Base-by-base conservation (phyloP, 2,329 filamentous ascomycete species). In the Pseudogymnoascus verrucosus region DNA sequence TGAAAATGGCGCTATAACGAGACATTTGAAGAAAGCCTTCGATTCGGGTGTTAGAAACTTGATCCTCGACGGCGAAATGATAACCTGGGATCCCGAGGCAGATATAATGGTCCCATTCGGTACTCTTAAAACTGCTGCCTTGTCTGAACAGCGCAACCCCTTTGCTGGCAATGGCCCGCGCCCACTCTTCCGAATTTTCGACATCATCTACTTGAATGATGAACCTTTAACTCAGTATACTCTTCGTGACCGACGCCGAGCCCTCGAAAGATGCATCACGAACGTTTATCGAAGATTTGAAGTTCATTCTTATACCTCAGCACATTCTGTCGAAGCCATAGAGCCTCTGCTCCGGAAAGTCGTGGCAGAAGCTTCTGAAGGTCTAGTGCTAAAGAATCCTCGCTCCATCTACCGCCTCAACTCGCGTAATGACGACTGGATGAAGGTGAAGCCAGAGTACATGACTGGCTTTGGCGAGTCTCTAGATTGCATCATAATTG, bases 361-460 rank as follows among this genome's bases (percentile, higher is more conserved):
- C 1, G 88, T 99, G 7, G 91, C 90, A 1, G 89, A 93, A 67
- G 86, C 90, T 0, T 93, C 90, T 0, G 95, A 98, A 74, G 95
- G 95, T 1, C 80, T 98, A 0, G 92, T 99, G 0, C 78, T 98
- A 62, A 99, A 99, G 78, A 98, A 96, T 67, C 95, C 95, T 6
- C 83, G 89, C 4, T 96, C 93, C 0, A 83, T 85, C 71, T 99
- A 99, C 74, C 83, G 86, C 5, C 81, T 98, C 8, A 96, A 96
- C 71, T 90, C 91, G 68, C 89, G 95, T 59, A 95, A 96, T 70
- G 90, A 96, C 69, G 91, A 96, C 75, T 99, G 95, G 95, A 89
- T 97, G 77, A 99, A 99, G 74, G 93, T 99, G 7, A 99, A 99
- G 71, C 95, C 95, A 1, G 95, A 99, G 68, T 99, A 99, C 75